Evolutionary conservation across 2,329 filamentous ascomycete genomes (phyloP), one percentile per base, ranked within the genome.

Genomic region (Aspergillus ochraceus): DNA sequence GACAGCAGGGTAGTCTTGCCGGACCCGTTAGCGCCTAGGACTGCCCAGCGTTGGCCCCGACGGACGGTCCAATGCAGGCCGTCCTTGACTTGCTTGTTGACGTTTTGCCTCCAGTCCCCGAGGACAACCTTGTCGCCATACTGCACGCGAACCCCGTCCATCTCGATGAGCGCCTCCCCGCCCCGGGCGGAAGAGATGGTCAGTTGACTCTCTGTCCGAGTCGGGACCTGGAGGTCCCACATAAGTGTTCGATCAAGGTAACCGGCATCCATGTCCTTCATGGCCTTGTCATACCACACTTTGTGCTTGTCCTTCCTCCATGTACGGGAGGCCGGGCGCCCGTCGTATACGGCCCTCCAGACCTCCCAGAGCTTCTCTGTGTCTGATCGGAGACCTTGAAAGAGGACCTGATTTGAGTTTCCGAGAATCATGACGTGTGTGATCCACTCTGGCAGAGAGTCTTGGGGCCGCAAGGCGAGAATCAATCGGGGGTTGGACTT

Each of bases 1-100:
- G 92, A 95, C 29, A 98, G 85, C 45, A 99, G 84, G 0, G 95
- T 99, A 0, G 95, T 99, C 80, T 99, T 99, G 19, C 95, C 95
- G 0, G 92, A 97, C 12, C 85, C 95, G 68, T 99, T 98, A 32
- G 93, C 90, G 0, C 95, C 95, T 70, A 99, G 95, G 19, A 98
- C 85, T 3, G 91, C 94, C 90, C 92, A 97, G 63, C 93, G 87
- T 72, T 97, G 88, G 24, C 94, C 93, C 54, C 89, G 86, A 45
- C 87, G 86, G 24, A 98, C 88, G 0, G 84, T 90, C 92, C 95
- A 97, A 71, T 89, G 84, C 6, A 98, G 80, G 0, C 94, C 94
- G 1, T 84, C 74, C 60, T 80, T 78, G 19, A 76, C 65, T 51
- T 79, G 67, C 0, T 84, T 84, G 3, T 84, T 67, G 12, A 83